Conservation (phyloP, 306 rosid genomes). For the Glycyrrhiza uralensis region DNA sequence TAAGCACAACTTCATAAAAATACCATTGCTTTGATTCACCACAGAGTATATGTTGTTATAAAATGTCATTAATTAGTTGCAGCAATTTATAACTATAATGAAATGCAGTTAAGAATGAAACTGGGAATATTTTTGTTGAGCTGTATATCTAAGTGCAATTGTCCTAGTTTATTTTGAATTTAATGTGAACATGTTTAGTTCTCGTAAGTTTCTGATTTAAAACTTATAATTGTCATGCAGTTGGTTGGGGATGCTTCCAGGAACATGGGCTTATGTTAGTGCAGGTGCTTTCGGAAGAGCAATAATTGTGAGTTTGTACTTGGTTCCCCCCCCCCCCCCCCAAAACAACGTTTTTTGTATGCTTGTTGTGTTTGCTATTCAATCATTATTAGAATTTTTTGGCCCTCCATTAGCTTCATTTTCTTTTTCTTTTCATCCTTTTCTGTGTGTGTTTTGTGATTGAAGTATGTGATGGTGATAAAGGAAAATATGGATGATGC, state of each 20-base stretch:
- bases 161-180: not conserved
- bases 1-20: not conserved
- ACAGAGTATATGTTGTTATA: not conserved
- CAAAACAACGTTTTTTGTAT: not conserved
- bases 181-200: not conserved
- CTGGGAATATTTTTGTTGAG: not conserved
- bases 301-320: constrained; percentile 68
- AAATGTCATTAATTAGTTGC: constrained; percentile 1
- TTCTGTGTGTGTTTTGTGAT: not conserved
- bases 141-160: not conserved
- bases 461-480: not conserved
- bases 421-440: not conserved
- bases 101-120: not conserved
- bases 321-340: not conserved
- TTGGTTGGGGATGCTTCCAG: constrained; percentile 99
- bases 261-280: constrained; percentile 99
- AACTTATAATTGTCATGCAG: constrained; percentile 44
- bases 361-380: not conserved
- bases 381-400: not conserved
- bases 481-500: constrained; percentile 2
- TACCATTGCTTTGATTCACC: constrained; percentile 1
- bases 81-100: not conserved
- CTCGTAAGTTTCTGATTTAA: constrained; percentile 5
- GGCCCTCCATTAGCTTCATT: not conserved
- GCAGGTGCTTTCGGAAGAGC: constrained; percentile 99